phyloP scores from a whole-genome alignment of 1,139 yeast genomes.

The Ogataea hybrid region DNA sequence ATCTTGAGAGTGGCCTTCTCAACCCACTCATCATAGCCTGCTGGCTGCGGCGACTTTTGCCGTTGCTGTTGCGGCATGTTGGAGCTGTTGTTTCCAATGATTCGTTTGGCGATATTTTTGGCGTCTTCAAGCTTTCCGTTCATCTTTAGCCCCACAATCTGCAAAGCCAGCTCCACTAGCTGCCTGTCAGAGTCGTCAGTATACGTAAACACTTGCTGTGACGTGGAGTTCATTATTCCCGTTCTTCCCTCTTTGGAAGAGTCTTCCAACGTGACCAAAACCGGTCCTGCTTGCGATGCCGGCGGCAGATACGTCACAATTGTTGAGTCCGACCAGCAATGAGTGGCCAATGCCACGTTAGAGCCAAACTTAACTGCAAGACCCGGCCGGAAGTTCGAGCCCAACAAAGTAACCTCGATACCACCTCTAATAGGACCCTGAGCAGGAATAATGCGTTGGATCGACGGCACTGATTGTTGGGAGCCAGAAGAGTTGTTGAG shows the following conservation, averaged over 20 bases:
- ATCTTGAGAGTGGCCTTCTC: slow-evolving; percentile 39
- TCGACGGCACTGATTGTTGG: slow-evolving; percentile 37
- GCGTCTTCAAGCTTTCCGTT: slow-evolving; percentile 94
- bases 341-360: slow-evolving; percentile 79
- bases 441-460: slow-evolving; percentile 87
- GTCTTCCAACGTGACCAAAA: slow-evolving; percentile 70
- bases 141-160: slow-evolving; percentile 93
- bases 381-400: slow-evolving; percentile 82
- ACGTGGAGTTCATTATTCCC: slow-evolving; percentile 18
- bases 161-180: slow-evolving; percentile 86
- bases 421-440: slow-evolving; percentile 97
- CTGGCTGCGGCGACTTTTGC: slow-evolving; percentile 9
- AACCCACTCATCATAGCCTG: slow-evolving; percentile 41
- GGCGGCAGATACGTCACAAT: slow-evolving; percentile 94
- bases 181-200: slow-evolving; percentile 92
- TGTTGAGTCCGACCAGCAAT: slow-evolving; percentile 94
- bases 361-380: slow-evolving; percentile 84
- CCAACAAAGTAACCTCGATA: slow-evolving; percentile 85
- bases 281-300: slow-evolving; percentile 85
- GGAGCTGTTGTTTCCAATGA: slow-evolving; percentile 55
- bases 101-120: slow-evolving; percentile 80
- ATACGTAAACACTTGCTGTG: slow-evolving; percentile 66
- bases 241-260: slow-evolving; percentile 14
- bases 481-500: slow-evolving; percentile 12
- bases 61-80: slow-evolving; percentile 9